Evolutionary conservation across 352 stramenopile genomes (phyloP).

Genomic region (Pythium folliculosum): DNA sequence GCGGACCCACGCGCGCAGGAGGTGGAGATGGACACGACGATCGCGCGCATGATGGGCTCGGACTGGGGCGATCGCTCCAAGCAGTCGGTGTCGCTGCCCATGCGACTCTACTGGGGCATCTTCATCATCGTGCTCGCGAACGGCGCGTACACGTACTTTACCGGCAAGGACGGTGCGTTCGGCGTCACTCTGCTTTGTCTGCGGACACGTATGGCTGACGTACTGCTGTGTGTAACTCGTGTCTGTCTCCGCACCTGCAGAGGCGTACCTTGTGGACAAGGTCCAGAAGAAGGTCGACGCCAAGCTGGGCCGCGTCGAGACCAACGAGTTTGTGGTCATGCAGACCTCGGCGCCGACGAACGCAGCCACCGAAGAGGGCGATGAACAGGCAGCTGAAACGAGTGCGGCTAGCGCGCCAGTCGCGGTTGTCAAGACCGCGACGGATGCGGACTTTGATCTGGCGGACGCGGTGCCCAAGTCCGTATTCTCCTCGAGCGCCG

Average conservation of each 20-base stretch:
- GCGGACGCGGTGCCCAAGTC: slow-evolving; percentile 1
- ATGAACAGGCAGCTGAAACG: too few species aligned
- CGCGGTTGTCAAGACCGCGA: not conserved
- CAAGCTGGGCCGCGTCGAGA: slow-evolving; percentile 29
- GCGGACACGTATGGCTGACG: not conserved
- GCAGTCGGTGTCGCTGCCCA: slow-evolving; percentile 37
- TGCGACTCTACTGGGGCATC: slow-evolving; percentile 47
- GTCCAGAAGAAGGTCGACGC: slow-evolving; percentile 34
- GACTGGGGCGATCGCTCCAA: slow-evolving; percentile 46
- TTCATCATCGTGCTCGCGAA: slow-evolving; percentile 41
- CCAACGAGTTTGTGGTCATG: slow-evolving; percentile 35
- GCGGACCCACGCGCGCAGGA: slow-evolving; percentile 23
- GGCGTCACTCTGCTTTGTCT: not conserved
- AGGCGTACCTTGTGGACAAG: slow-evolving; percentile 29
- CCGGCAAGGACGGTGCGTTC: slow-evolving; percentile 30
- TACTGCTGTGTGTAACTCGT: not conserved
- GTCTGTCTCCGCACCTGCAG: too few species aligned
- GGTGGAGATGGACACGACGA: slow-evolving; percentile 33
- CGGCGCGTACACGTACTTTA: slow-evolving; percentile 35
- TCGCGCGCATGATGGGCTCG: slow-evolving; percentile 37
- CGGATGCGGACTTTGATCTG: slow-evolving; percentile 9
- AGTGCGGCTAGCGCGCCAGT: too few species aligned
- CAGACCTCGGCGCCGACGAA: not conserved
- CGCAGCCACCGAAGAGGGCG: not conserved
- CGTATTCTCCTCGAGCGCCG: slow-evolving; percentile 19